Evolutionary conservation across 2,329 filamentous ascomycete genomes (phyloP).

Genomic region (Cercospora nicotianae): DNA sequence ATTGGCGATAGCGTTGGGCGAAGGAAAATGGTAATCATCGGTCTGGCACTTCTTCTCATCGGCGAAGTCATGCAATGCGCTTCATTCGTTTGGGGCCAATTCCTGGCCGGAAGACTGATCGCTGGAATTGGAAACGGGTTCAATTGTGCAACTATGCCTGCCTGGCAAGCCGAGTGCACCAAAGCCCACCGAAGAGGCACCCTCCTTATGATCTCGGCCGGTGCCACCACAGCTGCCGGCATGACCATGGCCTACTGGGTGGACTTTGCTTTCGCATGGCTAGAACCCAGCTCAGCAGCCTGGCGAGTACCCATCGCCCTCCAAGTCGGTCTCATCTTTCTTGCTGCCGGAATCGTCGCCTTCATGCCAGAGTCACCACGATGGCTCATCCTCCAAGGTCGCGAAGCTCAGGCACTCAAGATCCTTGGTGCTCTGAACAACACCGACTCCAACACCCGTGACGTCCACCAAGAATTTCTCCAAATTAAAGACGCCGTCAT

Average conservation of each 20-base stretch:
- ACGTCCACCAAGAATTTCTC: constrained; percentile 50
- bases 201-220: constrained; percentile 51
- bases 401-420: constrained; percentile 52
- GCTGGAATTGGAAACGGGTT: constrained; percentile 50
- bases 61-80: constrained; percentile 61
- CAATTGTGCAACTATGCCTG: constrained; percentile 46
- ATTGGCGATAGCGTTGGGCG: constrained; percentile 60
- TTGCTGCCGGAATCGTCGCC: constrained; percentile 28
- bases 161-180: constrained; percentile 50
- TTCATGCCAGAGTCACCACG: constrained; percentile 39
- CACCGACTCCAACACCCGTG: constrained; percentile 47
- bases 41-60: constrained; percentile 58
- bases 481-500: constrained; percentile 56
- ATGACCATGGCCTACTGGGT: constrained; percentile 47
- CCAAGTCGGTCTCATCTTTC: constrained; percentile 35
- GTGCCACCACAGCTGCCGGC: constrained; percentile 48
- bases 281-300: constrained; percentile 34
- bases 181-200: constrained; percentile 50
- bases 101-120: constrained; percentile 53
- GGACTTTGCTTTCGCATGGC: constrained; percentile 36
- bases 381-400: constrained; percentile 57
- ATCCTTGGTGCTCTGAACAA: constrained; percentile 52
- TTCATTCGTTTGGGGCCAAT: constrained; percentile 48
- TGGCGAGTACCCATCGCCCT: constrained; percentile 39
- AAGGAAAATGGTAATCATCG: constrained; percentile 58